phyloP scores from a whole-genome alignment of 768 basidiomycete genomes.

The Tremella yokohamensis region DNA sequence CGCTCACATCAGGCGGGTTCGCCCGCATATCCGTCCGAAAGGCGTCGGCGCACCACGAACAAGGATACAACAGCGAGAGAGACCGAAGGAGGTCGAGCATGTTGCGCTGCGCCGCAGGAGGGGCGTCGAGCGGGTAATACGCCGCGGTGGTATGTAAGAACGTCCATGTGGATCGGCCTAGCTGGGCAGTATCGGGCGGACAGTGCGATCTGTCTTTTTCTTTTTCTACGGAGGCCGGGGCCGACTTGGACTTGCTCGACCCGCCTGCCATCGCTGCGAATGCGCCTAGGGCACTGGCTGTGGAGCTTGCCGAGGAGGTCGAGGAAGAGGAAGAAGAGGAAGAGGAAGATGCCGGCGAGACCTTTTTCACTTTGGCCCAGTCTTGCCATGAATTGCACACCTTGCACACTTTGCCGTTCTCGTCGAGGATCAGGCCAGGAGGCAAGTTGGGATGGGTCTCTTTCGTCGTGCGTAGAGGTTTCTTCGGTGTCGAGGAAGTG shows the following conservation, averaged over 20 bases:
- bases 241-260: neutral
- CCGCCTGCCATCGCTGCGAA: conserved; percentile 41
- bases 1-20: conserved; percentile 74
- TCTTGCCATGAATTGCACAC: conserved; percentile 58
- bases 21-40: conserved; percentile 66
- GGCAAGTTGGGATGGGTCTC: conserved; percentile 55
- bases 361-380: conserved; percentile 37
- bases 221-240: neutral
- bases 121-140: conserved; percentile 84
- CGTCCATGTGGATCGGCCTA: conserved; percentile 92
- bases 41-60: conserved; percentile 76
- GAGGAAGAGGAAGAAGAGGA: neutral
- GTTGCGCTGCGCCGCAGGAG: conserved; percentile 68
- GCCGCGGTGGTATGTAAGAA: conserved; percentile 94
- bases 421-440: conserved; percentile 81
- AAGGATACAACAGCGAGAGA: conserved; percentile 81
- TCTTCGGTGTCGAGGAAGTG: conserved; percentile 3
- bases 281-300: conserved; percentile 23
- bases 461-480: conserved; percentile 35
- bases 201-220: conserved; percentile 62
- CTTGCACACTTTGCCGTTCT: conserved; percentile 94
- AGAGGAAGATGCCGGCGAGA: neutral
- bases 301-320: neutral
- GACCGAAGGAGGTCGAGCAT: conserved; percentile 78
- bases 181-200: conserved; percentile 82